Evolutionary conservation across 1,284 basidiomycete genomes (phyloP).

Genomic region (Chondrostereum purpureum): DNA sequence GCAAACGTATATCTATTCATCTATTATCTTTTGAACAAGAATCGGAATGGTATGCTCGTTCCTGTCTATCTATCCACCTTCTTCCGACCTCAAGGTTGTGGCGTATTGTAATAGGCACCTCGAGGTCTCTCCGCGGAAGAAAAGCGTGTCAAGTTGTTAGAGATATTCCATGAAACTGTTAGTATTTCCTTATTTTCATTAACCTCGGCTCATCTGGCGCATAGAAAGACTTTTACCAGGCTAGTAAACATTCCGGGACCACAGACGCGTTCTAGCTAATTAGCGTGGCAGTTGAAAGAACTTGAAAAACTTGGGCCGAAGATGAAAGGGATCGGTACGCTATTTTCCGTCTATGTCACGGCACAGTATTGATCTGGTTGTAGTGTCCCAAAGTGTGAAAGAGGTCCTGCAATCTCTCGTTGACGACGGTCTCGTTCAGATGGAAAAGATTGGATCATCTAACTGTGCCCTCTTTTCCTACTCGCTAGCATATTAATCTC

Average conservation of each 20-base stretch:
- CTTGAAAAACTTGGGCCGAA: slow-evolving; percentile 81
- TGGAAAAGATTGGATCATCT: slow-evolving; percentile 86
- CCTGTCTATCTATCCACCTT: background rate
- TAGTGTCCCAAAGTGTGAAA: slow-evolving; percentile 84
- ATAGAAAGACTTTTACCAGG: slow-evolving; percentile 85
- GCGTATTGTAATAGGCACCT: slow-evolving; percentile 44
- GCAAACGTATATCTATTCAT: too few relatives aligned
- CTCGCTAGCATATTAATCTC: slow-evolving; percentile 14
- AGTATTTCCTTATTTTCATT: slow-evolving; percentile 16
- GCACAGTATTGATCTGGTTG: background rate
- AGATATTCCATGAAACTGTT: slow-evolving; percentile 87
- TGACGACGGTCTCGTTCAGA: slow-evolving; percentile 75
- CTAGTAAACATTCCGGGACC: slow-evolving; percentile 20
- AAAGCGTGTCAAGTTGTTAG: slow-evolving; percentile 73
- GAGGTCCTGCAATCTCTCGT: slow-evolving; percentile 82
- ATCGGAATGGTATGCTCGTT: too few relatives aligned
- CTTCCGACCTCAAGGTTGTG: background rate
- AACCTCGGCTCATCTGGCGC: too few relatives aligned
- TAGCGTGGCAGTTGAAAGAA: slow-evolving; percentile 64
- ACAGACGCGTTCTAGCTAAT: background rate
- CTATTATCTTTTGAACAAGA: too few relatives aligned
- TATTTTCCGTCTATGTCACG: background rate
- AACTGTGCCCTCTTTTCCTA: slow-evolving; percentile 56
- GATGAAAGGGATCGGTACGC: slow-evolving; percentile 78
- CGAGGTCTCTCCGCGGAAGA: slow-evolving; percentile 76